phyloP scores from a whole-genome alignment of 352 stramenopile genomes.

The Phytophthora sojae region DNA sequence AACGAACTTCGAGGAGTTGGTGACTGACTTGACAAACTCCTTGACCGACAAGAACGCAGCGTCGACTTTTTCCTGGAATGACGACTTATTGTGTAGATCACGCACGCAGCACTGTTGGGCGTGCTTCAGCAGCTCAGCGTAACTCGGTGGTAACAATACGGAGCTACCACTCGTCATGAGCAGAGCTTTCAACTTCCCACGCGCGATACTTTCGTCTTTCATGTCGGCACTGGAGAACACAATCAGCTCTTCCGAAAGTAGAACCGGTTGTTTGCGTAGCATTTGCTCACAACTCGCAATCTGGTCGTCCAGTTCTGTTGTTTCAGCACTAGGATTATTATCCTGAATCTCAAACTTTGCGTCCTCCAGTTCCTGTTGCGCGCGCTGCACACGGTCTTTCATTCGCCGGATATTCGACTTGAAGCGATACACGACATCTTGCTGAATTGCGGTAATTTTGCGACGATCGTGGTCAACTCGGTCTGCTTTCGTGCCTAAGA shows the following conservation, averaged over 20 bases:
- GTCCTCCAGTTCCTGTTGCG: slow-evolving; percentile 7
- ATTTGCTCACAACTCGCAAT: slow-evolving; percentile 22
- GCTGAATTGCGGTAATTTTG: slow-evolving; percentile 12
- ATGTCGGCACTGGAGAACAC: slow-evolving; percentile 15
- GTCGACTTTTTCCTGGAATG: slow-evolving; percentile 10
- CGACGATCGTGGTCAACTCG: not conserved
- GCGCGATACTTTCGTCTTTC: slow-evolving; percentile 5
- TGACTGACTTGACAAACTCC: not conserved
- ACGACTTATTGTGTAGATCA: slow-evolving; percentile 5
- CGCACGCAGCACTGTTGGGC: not conserved
- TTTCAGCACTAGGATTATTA: not conserved
- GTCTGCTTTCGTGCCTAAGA: slow-evolving; percentile 15
- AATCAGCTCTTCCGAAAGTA: slow-evolving; percentile 14
- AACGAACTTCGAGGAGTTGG: not conserved
- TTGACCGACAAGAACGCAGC: slow-evolving; percentile 3
- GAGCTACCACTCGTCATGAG: slow-evolving; percentile 31
- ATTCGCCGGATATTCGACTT: slow-evolving; percentile 2
- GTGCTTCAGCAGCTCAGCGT: slow-evolving; percentile 6
- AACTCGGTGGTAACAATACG: slow-evolving; percentile 13
- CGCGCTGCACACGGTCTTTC: slow-evolving; percentile 3
- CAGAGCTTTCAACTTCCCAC: slow-evolving; percentile 30
- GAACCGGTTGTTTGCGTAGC: slow-evolving; percentile 16
- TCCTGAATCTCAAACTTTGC: slow-evolving; percentile 33
- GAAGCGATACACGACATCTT: slow-evolving; percentile 12
- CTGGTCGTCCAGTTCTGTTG: slow-evolving; percentile 8